Base-by-base conservation (phyloP, 805 yeast genomes). In the Starmerella sp. region DNA sequence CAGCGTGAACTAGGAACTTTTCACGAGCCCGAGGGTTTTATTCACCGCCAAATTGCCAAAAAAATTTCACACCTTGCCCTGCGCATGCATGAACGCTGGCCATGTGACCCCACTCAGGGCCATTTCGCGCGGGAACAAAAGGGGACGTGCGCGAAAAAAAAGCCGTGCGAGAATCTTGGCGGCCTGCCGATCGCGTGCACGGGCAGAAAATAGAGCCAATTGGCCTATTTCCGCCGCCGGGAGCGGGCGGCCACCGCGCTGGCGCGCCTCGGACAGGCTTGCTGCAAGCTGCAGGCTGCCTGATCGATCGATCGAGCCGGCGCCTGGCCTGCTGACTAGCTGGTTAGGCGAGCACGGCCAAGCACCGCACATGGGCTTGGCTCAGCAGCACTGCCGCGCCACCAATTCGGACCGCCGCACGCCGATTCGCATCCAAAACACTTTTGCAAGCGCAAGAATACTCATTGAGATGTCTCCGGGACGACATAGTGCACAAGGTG, bases 41-140 rank as follows among this genome's bases (percentile, higher is more conserved):
- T 43, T 31, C 28, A 11, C 36, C 28, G 11, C 36, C 6, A 5
- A n/a, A 3, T n/a, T 29, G 36, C 35, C 47, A 22, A 42, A 43
- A 43, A 43, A 43, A 43, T 43, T 43, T 43, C 36, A 43, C 47
- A 43, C 47, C 47, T 43, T 30, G 47, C 47, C 47, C 47, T 43
- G 36, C 9, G 11, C 36, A 31, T 43, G 47, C 47, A 43, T n/a
- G 13, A 14, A 30, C 22, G 36, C 36, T n/a, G 6, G 11, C 10
- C 47, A 43, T n/a, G 47, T 43, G 36, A 43, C 35, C 13, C n/a
- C 13, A 10, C 14, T 22, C 34, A n/a, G 30, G 28, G 30, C 44
- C 14, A 22, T 22, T 37, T 14, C 17, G 41, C 41, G 6, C 14
- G 43, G 15, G 8, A 42, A 22, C n/a, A 14, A 42, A 13, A 28